These are phyloP conservation scores for Lachnellula occidentalis DNA, from an alignment of 2,329 filamentous ascomycete genomes.

Conservation along the genomic window DNA sequence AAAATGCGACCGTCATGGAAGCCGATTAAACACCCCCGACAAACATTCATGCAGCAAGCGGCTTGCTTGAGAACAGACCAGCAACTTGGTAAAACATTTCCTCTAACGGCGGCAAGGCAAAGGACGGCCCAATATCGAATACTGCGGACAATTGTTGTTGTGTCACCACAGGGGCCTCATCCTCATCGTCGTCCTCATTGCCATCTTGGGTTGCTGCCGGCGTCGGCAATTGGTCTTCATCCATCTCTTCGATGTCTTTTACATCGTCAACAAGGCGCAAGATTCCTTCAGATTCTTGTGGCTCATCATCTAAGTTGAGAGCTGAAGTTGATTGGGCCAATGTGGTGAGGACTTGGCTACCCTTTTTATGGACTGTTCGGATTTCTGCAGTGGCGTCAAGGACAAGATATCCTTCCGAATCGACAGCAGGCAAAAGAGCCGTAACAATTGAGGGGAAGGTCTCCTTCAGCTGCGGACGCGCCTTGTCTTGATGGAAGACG, in stretches of 20 bases:
- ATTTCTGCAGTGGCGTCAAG: slow-evolving; percentile 74
- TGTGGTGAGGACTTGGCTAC: slow-evolving; percentile 46
- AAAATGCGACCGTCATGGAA: slow-evolving; percentile 15
- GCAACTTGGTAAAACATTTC: slow-evolving; percentile 73
- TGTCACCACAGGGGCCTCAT: slow-evolving; percentile 55
- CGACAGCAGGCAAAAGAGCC: slow-evolving; percentile 58
- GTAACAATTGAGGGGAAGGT: slow-evolving; percentile 55
- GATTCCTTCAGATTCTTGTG: slow-evolving; percentile 23
- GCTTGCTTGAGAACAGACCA: slow-evolving; percentile 55
- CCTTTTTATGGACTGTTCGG: slow-evolving; percentile 55
- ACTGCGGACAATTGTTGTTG: slow-evolving; percentile 64
- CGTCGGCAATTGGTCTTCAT: slow-evolving; percentile 14
- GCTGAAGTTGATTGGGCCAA: slow-evolving; percentile 51
- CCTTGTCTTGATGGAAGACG: slow-evolving; percentile 59
- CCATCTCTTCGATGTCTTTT: slow-evolving; percentile 31
- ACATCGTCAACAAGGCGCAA: slow-evolving; percentile 24
- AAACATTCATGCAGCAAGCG: slow-evolving; percentile 31
- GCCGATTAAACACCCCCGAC: neutral
- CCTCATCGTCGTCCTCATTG: slow-evolving; percentile 45
- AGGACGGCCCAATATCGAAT: slow-evolving; percentile 64
- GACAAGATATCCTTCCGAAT: slow-evolving; percentile 66
- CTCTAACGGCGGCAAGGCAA: slow-evolving; percentile 65
- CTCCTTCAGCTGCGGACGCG: slow-evolving; percentile 54
- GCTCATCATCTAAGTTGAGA: slow-evolving; percentile 31
- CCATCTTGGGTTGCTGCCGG: slow-evolving; percentile 35